Base-by-base conservation (phyloP, 805 yeast species). In the Schizosaccharomyces japonicus region DNA sequence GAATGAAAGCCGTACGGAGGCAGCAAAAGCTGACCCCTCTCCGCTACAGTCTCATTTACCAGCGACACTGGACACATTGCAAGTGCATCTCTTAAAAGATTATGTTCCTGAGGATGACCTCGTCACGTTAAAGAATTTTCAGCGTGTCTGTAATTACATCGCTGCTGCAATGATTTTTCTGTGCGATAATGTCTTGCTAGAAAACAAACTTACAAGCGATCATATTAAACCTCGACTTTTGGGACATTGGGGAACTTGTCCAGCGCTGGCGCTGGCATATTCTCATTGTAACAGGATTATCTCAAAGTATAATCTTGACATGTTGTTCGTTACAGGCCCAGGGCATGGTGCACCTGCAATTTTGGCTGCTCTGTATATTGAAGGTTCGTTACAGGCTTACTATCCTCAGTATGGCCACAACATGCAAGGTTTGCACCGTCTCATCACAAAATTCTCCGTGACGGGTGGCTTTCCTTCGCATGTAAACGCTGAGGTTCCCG, bases 331-430 rank as follows among this genome's bases (percentile, higher is more conserved):
- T 48, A 50, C 48, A 30, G 55, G 55, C 15, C 55, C 55, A 44
- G 55, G 55, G 47, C 54, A 51, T 45, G 53, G 55, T 29, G 53
- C 55, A 5, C 55, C 53, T 17, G 55, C 55, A 39, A 47, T 52
- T 44, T 53, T 52, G 44, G 52, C 53, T 30, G 47, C 54, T 13
- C 49, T 51, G 47, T 52, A 51, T 51, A 45, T 52, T 36, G 55
- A 52, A 48, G 52, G 50, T 49, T 51, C 54, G 15, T 29, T 52
- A 27, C 51, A 47, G 10, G 48, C 51, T 25, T 52, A 50, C 39
- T 33, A 49, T 13, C 51, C 53, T 26, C 51, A 44, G 25, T 51
- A 52, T 44, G 27, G 50, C 23, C 49, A 50, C 47, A 49, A 34
- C 46, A 42, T 40, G 40, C 17, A 47, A 15, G 55, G 55, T 15